A percentile compares a stretch with the other conserved stretches of the same genome.
phyloP scores from a whole-genome alignment of 768 basidiomycete genomes.

The Podaxis carcinomalis region DNA sequence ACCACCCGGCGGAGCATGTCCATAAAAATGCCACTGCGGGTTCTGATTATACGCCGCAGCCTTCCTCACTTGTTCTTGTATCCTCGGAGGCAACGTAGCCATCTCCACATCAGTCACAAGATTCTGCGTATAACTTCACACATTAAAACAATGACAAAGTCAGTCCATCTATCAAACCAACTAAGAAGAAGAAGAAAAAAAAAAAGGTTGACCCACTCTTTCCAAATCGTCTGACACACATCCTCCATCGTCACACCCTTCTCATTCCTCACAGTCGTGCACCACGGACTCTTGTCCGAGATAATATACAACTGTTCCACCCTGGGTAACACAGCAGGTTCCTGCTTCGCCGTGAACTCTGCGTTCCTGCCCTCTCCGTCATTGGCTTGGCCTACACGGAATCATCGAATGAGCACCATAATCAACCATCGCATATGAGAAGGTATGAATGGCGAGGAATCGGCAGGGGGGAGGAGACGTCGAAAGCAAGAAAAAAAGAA shows the following conservation, averaged over 20 bases:
- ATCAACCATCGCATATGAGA: neutral
- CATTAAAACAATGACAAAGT: neutral
- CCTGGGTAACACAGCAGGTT: constrained; percentile 16
- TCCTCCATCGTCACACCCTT: constrained; percentile 67
- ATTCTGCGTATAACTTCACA: constrained; percentile 62
- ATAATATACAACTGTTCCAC: constrained; percentile 35
- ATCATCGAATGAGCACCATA: neutral
- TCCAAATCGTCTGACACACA: constrained; percentile 66
- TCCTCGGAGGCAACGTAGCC: constrained; percentile 49
- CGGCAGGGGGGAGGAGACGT: too few species aligned
- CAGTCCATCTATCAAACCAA: neutral
- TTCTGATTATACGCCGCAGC: constrained; percentile 39
- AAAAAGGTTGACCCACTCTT: constrained; percentile 53
- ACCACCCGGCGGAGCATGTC: constrained; percentile 34
- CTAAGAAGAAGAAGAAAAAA: neutral
- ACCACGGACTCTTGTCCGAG: constrained; percentile 64
- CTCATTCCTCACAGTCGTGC: constrained; percentile 68
- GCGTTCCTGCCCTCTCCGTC: constrained; percentile 55
- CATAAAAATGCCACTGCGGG: constrained; percentile 40
- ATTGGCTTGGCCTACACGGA: constrained; percentile 46
- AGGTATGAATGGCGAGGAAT: neutral
- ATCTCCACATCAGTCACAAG: constrained; percentile 66
- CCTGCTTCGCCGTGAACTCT: constrained; percentile 38
- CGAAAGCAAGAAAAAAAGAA: neutral
- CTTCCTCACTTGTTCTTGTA: constrained; percentile 72